Evolutionary conservation across 225 moss, liverwort and hornwort genomes (phyloP).

Genomic region (Physcomitrium patens): DNA sequence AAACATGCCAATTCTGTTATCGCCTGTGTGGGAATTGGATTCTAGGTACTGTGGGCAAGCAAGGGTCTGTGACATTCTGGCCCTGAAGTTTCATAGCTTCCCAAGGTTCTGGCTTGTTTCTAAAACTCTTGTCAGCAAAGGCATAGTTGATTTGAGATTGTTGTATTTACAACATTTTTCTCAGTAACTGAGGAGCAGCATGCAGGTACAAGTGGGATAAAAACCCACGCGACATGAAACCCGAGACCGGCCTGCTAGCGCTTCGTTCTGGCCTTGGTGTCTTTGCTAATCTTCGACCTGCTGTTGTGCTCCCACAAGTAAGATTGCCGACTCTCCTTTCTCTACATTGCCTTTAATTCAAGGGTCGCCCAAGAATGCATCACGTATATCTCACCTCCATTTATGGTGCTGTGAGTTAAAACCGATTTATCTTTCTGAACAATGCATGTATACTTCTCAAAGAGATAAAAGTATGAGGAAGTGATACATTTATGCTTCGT

Average conservation of each 20-base stretch:
- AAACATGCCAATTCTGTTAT: neutral
- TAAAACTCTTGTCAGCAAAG: neutral
- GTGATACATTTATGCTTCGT: conserved; percentile 10
- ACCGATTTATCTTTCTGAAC: neutral
- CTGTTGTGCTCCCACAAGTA: conserved; percentile 83
- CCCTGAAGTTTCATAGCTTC: conserved; percentile 2
- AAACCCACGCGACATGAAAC: conserved; percentile 74
- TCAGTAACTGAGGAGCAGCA: conserved; percentile 32
- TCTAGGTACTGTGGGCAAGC: neutral
- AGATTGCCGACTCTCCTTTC: conserved; percentile 10
- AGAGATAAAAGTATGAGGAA: neutral
- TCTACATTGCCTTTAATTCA: conserved; percentile 1
- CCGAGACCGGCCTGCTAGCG: conserved; percentile 86
- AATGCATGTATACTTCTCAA: too few species aligned
- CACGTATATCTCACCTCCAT: neutral
- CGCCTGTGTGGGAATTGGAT: too few species aligned
- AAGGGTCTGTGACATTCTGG: neutral
- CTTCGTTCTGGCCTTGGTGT: conserved; percentile 87
- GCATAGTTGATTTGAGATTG: conserved; percentile 20
- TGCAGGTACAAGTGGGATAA: conserved; percentile 98
- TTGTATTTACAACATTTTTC: neutral
- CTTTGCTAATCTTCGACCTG: conserved; percentile 90
- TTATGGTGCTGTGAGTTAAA: neutral
- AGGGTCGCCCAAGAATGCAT: neutral
- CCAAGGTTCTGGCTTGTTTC: neutral